phyloP scores from a whole-genome alignment of 139 green algal genomes.

The Chlamydomonas incerta region DNA sequence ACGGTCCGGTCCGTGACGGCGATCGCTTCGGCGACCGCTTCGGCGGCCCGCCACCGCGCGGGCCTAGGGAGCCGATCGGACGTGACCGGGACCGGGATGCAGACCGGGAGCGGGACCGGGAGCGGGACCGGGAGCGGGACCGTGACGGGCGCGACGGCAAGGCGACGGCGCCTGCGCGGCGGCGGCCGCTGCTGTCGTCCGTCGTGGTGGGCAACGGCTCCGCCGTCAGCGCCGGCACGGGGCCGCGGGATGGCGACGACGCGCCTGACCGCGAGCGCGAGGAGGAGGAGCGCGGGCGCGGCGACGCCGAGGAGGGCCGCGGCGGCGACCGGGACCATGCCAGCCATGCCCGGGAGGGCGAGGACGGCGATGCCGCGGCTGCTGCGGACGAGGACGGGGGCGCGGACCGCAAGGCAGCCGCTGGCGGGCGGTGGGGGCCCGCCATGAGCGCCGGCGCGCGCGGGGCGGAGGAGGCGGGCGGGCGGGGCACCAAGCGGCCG shows the following conservation, averaged over 20 bases:
- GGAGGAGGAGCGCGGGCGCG: not conserved
- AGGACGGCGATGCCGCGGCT: not conserved
- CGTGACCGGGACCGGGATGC: too few species aligned
- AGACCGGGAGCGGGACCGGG: slow-evolving; percentile 5
- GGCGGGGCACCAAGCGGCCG: not conserved
- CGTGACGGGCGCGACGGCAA: not conserved
- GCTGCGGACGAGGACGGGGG: too few species aligned
- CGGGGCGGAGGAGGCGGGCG: not conserved
- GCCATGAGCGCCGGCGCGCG: not conserved
- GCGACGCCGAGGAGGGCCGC: not conserved
- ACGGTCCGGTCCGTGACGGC: not conserved
- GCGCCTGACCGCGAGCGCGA: too few species aligned
- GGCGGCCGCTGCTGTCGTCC: not conserved
- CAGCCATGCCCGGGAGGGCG: not conserved
- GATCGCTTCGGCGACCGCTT: not conserved
- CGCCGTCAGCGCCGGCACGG: too few species aligned
- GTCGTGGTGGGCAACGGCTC: not conserved
- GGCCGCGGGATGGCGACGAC: not conserved
- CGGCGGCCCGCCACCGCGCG: too few species aligned
- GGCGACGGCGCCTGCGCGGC: too few species aligned
- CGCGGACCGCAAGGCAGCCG: not conserved
- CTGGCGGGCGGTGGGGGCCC: not conserved
- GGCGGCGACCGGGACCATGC: not conserved
- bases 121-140: not conserved
- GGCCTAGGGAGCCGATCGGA: too few species aligned